Evolutionary conservation across 2,329 filamentous ascomycete species (phyloP).

Genomic region (Neoascochyta sp.): DNA sequence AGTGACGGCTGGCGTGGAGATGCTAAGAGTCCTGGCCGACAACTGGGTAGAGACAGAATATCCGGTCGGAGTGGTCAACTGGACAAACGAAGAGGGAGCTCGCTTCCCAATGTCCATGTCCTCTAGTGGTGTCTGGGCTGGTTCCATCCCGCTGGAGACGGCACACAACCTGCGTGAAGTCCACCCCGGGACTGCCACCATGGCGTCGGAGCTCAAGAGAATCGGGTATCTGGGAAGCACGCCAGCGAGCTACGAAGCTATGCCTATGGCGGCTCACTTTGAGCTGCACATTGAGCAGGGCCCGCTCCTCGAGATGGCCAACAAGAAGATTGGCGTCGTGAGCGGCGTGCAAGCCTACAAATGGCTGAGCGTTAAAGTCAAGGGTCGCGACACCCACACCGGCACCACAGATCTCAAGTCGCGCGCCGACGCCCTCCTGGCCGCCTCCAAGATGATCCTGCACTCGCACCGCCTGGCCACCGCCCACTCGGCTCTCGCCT

Average conservation of each 20-base stretch:
- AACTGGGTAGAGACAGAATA: conserved; percentile 65
- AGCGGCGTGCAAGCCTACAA: conserved; percentile 70
- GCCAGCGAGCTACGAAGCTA: conserved; percentile 55
- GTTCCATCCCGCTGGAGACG: conserved; percentile 58
- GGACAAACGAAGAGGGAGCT: conserved; percentile 81
- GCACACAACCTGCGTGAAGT: conserved; percentile 62
- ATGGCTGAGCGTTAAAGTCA: conserved; percentile 66
- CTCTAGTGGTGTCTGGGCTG: conserved; percentile 73
- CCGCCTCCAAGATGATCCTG: conserved; percentile 64
- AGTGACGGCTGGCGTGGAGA: conserved; percentile 68
- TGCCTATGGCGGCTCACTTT: conserved; percentile 72
- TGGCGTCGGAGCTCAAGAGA: conserved; percentile 65
- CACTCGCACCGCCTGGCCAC: conserved; percentile 62
- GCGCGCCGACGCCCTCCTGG: conserved; percentile 65
- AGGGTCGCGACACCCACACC: conserved; percentile 67
- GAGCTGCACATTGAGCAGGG: conserved; percentile 86
- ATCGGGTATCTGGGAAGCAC: conserved; percentile 66
- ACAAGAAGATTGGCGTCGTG: conserved; percentile 65
- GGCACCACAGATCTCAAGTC: conserved; percentile 68
- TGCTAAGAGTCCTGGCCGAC: conserved; percentile 65
- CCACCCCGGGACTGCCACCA: conserved; percentile 56
- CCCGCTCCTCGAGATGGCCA: conserved; percentile 63
- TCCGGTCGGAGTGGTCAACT: conserved; percentile 71
- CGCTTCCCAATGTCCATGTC: conserved; percentile 74
- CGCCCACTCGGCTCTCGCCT: conserved; percentile 59